Conservation (phyloP, 2,329 filamentous ascomycete genomes). For the Fusarium miscanthi region DNA sequence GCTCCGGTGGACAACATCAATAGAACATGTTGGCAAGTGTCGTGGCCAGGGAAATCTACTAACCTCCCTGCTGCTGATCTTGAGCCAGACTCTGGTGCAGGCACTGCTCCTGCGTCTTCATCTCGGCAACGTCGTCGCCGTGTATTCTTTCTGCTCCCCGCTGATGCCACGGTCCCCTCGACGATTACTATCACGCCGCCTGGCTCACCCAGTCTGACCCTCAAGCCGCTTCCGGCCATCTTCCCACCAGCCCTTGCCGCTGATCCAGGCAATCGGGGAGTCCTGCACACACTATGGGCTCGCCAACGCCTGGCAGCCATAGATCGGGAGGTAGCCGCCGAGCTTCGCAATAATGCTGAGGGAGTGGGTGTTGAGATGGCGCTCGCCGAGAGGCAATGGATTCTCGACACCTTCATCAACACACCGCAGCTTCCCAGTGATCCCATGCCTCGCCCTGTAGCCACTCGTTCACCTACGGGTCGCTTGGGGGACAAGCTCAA, state of each 20-base stretch:
- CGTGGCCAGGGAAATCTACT: slow-evolving; percentile 83
- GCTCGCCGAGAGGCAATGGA: slow-evolving; percentile 85
- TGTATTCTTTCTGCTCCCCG: slow-evolving; percentile 84
- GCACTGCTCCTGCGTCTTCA: slow-evolving; percentile 44
- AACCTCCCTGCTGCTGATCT: slow-evolving; percentile 70
- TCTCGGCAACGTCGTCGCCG: slow-evolving; percentile 62
- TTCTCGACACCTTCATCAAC: slow-evolving; percentile 76
- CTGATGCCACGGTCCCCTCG: slow-evolving; percentile 76
- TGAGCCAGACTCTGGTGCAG: slow-evolving; percentile 42
- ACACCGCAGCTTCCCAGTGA: slow-evolving; percentile 40
- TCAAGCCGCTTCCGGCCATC: slow-evolving; percentile 87
- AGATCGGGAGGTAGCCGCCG: slow-evolving; percentile 78
- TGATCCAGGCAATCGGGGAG: slow-evolving; percentile 79
- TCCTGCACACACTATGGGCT: slow-evolving; percentile 91
- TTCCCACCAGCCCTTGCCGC: slow-evolving; percentile 81
- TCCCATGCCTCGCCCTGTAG: slow-evolving; percentile 55
- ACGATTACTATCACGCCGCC: slow-evolving; percentile 72
- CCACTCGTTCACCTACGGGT: slow-evolving; percentile 74
- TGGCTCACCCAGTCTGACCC: slow-evolving; percentile 58
- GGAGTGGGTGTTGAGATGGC: slow-evolving; percentile 88
- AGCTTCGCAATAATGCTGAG: slow-evolving; percentile 79
- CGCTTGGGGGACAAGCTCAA: slow-evolving; percentile 82
- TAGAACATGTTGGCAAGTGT: slow-evolving; percentile 73
- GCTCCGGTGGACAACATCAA: slow-evolving; percentile 6
- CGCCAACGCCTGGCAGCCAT: slow-evolving; percentile 82